Evolutionary conservation across 2,329 filamentous ascomycete genomes (phyloP), one percentile per base, ranked within the genome.

Genomic region (Tolypocladium ovalisporum): DNA sequence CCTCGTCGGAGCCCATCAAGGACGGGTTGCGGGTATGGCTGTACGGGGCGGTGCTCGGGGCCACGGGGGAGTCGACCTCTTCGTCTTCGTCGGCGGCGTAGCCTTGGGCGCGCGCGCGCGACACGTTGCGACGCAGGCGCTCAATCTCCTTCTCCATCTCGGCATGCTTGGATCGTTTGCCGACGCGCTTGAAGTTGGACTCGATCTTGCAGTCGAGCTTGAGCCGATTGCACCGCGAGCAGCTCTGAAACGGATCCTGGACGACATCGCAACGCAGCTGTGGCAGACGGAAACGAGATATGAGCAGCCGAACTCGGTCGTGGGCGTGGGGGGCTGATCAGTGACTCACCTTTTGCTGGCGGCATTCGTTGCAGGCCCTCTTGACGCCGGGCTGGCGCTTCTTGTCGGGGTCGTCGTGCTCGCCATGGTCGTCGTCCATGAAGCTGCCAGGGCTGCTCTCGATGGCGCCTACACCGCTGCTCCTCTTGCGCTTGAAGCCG

Each of bases 81-180:
- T 84, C 79, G 49, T 83, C 76, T 13, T 81, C 80, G 24, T 81
- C 80, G 4, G 80, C 63, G 17, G 76, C 66, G 62, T 77, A 86
- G 58, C 84, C 83, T 64, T 85, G 81, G 24, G 77, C 66, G 64
- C 82, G 79, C 59, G 86, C 85, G 61, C 79, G 77, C 57, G 81
- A 75, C 60, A 88, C 77, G 64, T 78, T 82, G 52, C 83, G 80
- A 55, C 85, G 81, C 62, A 87, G 73, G 61, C 78, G 82, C 58
- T 89, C 87, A 66, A 92, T 89, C 71, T 92, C 87, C 73, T 85
- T 88, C 69, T 90, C 88, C 88, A 92, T 92, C 73, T 92, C 89
- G 66, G 88, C 88, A 71, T 93, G 88, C 70, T 89, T 88, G 62
- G 84, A 88, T 47, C 89, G 82, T 76, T 94, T 94, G 61, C 89